These are phyloP conservation scores for Suzukiozyma palmioleophila DNA, from an alignment of 1,139 yeast genomes.

Conservation along the genomic window DNA sequence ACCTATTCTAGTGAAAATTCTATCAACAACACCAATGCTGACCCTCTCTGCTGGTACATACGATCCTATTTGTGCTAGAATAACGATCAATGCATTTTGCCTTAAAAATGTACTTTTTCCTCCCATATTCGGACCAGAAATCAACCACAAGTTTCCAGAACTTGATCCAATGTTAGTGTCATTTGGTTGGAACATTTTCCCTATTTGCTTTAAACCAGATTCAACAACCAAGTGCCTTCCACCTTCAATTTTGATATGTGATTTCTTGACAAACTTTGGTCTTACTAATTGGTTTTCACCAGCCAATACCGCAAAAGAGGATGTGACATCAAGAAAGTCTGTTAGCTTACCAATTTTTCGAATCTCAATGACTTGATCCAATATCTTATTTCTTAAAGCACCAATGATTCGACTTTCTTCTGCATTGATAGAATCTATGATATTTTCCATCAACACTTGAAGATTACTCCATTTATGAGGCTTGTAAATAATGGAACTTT, in stretches of 20 bases:
- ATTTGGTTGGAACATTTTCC: conserved; percentile 60
- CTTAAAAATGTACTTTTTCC: conserved; percentile 90
- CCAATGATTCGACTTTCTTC: conserved; percentile 47
- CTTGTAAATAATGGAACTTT: conserved; percentile 26
- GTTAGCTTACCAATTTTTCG: conserved; percentile 43
- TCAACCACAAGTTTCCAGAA: conserved; percentile 51
- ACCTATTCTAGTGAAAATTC: conserved; percentile 82
- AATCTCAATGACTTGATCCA: conserved; percentile 35
- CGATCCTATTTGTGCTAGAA: conserved; percentile 86
- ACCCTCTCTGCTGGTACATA: conserved; percentile 82
- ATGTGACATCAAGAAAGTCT: conserved; percentile 69
- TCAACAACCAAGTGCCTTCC: conserved; percentile 94
- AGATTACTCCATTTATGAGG: conserved; percentile 31
- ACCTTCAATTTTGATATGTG: conserved; percentile 39
- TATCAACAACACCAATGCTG: conserved; percentile 74
- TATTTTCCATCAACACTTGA: conserved; percentile 23
- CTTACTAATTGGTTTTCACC: conserved; percentile 58
- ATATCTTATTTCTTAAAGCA: conserved; percentile 33
- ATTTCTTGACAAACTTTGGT: conserved; percentile 56
- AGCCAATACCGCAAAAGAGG: conserved; percentile 71
- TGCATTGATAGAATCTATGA: conserved; percentile 21
- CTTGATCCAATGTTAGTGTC: conserved; percentile 34
- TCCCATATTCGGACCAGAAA: conserved; percentile 98
- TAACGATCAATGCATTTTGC: conserved; percentile 80
- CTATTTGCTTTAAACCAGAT: conserved; percentile 52